Evolutionary conservation across 2,329 filamentous ascomycete species (phyloP), one percentile per base, ranked within the genome.

Genomic region (Stromatinia cepivora): DNA sequence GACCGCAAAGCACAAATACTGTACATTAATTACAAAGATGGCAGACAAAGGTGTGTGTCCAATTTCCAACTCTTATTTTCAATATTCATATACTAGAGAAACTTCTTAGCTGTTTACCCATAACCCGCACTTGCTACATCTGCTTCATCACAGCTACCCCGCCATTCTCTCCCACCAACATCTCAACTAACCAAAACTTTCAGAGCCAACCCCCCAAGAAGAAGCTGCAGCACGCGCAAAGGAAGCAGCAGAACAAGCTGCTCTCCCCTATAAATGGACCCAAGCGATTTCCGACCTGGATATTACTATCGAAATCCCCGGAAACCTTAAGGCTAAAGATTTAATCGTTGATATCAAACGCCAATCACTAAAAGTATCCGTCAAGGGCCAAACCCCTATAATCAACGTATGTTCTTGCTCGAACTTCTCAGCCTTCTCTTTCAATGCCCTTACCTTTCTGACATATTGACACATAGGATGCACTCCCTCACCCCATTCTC

Each of bases 251-350:
- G 95, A 99, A 82, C 95, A 99, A 84, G 91, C 89, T 54, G 87
- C 90, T 34, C 89, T 99, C 54, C 95, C 95, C 0, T 99, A 99
- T 88, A 95, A 96, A 83, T 99, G 95, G 95, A 91, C 87, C 15
- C 95, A 99, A 82, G 94, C 91, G 34, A 97, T 99, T 79, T 86
- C 85, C 75, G 95, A 98, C 78, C 83, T 97, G 71, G 92, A 97
- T 78, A 82, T 98, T 76, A 90, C 86, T 64, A 86, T 96, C 70
- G 83, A 86, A 39, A 88, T 99, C 0, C 91, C 94, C 0, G 90
- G 86, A 34, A 97, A 94, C 80, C 83, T 94, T 75, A 96, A 96
- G 81, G 92, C 89, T 52, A 87, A 86, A 75, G 95, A 99, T 79
- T 82, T 99, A 48, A 88, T 91, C 70, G 88, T 99, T 69, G 89